Evolutionary conservation across 306 rosid species (phyloP).

Genomic region (Cucumis melo): DNA sequence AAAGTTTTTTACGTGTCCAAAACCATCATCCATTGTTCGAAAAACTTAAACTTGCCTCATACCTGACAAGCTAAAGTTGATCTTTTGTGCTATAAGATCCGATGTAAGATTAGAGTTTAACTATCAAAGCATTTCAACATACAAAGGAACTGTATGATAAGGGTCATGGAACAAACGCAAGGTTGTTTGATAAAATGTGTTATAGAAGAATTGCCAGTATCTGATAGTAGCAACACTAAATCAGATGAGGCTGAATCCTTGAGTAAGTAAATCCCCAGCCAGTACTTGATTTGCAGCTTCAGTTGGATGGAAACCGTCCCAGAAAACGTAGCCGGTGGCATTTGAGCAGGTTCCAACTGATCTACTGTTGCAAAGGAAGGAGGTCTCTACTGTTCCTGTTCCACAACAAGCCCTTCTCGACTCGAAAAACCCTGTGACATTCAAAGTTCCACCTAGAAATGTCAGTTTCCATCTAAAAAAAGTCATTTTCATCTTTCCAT

Average conservation of each 20-base stretch:
- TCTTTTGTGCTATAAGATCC: not conserved
- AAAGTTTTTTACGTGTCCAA: not conserved
- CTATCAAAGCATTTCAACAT: not conserved
- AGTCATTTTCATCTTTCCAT: not conserved
- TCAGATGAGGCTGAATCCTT: slow-evolving; percentile 32
- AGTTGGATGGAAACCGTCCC: slow-evolving; percentile 66
- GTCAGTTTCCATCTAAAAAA: not conserved
- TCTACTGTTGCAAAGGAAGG: slow-evolving; percentile 36
- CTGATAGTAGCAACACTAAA: not conserved
- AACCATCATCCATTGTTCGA: not conserved
- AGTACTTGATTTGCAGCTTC: slow-evolving; percentile 39
- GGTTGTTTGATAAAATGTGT: not conserved
- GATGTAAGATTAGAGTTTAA: not conserved
- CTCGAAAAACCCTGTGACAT: slow-evolving; percentile 32
- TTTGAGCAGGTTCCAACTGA: slow-evolving; percentile 44
- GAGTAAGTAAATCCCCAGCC: slow-evolving; percentile 34
- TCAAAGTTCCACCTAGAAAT: not conserved
- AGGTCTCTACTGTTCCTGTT: slow-evolving; percentile 48
- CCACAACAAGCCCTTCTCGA: slow-evolving; percentile 54
- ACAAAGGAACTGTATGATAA: not conserved
- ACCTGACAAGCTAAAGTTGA: not conserved
- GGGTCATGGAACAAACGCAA: not conserved
- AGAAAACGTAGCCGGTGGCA: slow-evolving; percentile 40
- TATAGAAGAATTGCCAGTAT: not conserved
- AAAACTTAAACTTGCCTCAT: not conserved